Conservation (phyloP, 441 rosid species). For the Daphne laureola region DNA sequence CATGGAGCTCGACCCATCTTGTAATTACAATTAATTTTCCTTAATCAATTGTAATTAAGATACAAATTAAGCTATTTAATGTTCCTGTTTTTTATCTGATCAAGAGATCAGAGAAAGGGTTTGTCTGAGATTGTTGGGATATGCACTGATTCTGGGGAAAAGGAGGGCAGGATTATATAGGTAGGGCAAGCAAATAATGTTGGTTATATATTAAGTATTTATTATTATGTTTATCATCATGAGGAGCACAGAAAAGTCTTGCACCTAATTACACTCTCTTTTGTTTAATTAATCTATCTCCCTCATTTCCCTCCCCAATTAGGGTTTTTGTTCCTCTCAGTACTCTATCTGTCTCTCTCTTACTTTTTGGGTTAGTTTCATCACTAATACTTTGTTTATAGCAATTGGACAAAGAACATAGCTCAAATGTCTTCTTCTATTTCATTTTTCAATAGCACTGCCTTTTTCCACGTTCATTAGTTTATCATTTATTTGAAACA, state of each 20-base stretch:
- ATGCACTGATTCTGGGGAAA: constrained; percentile 7
- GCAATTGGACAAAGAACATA: constrained; percentile 34
- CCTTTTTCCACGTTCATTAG: constrained; percentile 21
- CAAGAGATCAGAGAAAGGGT: constrained; percentile 12
- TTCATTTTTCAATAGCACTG: constrained; percentile 19
- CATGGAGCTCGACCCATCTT: constrained; percentile 98
- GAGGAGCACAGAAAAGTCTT: constrained; percentile 28
- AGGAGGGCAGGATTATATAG: constrained; percentile 33
- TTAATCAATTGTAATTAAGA: not conserved
- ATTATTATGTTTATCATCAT: not conserved
- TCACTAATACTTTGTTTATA: constrained; percentile 19
- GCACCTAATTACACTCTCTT: constrained; percentile 16
- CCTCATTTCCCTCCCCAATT: constrained; percentile 52
- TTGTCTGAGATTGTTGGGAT: constrained; percentile 23
- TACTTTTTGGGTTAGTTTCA: constrained; percentile 63
- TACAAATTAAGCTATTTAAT: too few relatives aligned
- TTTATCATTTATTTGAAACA: constrained; percentile 16
- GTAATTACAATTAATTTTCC: constrained; percentile 8
- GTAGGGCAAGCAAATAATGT: constrained; percentile 11
- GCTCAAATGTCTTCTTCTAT: constrained; percentile 29
- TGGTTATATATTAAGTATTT: too few relatives aligned
- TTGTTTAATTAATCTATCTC: not conserved
- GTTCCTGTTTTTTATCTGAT: constrained; percentile 12
- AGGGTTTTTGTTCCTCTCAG: constrained; percentile 17
- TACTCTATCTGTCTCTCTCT: constrained; percentile 20